Percentiles rank a stretch among this genome's conserved stretches.
Evolutionary conservation across 1,284 basidiomycete genomes (phyloP).

Genomic region (Heliocybe sulcata): DNA sequence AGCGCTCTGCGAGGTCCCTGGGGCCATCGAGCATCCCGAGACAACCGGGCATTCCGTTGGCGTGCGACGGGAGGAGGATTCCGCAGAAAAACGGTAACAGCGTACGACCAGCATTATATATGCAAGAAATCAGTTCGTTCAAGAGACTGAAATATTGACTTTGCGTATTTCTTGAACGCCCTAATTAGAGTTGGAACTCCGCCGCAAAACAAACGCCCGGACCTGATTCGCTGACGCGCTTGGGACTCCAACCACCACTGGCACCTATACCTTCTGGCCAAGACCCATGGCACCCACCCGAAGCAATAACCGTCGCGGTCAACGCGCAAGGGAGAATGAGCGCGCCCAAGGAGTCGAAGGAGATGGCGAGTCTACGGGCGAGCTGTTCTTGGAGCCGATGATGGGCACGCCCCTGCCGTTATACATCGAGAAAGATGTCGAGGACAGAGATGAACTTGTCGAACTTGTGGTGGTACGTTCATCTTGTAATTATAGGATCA

Average conservation of each 20-base stretch:
- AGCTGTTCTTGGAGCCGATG: slow-evolving; percentile 72
- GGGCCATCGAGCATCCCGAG: too few relatives aligned
- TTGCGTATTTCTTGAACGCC: not conserved
- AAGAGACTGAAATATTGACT: too few relatives aligned
- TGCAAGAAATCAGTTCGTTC: too few relatives aligned
- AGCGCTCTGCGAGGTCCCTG: too few relatives aligned
- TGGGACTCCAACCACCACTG: slow-evolving; percentile 31
- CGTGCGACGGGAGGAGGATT: too few relatives aligned
- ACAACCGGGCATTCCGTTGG: too few relatives aligned
- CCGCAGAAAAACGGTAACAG: too few relatives aligned
- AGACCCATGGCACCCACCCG: slow-evolving; percentile 77
- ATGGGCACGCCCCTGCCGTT: slow-evolving; percentile 65
- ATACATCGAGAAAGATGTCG: slow-evolving; percentile 74
- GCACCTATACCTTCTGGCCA: slow-evolving; percentile 28
- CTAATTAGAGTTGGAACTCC: not conserved
- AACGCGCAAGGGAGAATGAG: slow-evolving; percentile 16
- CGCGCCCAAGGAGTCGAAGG: slow-evolving; percentile 16
- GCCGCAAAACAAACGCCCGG: not conserved
- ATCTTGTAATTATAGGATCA: not conserved
- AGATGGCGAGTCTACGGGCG: slow-evolving; percentile 25
- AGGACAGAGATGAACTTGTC: slow-evolving; percentile 53
- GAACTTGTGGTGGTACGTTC: slow-evolving; percentile 55
- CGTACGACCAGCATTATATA: too few relatives aligned
- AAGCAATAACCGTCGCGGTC: slow-evolving; percentile 42
- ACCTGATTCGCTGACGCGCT: not conserved